Evolutionary conservation across 2,329 filamentous ascomycete genomes (phyloP), one percentile per base, ranked within the genome.

Genomic region (Pestalotiopsis fici): DNA sequence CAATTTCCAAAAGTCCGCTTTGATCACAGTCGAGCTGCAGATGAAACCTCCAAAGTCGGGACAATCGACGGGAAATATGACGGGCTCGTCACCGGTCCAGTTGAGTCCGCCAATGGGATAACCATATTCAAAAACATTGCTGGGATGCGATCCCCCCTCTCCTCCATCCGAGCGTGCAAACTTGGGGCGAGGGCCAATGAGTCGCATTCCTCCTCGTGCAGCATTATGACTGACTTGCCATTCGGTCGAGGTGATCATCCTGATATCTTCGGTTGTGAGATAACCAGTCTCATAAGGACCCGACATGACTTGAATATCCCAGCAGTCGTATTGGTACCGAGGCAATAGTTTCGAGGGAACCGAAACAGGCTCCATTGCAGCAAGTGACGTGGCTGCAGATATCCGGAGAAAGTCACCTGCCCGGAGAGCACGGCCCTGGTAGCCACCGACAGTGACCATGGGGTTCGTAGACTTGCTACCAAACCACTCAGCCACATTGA

Each of bases 191-290:
- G 88, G 87, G 0, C 89, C 89, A 1, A 88, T 76, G 0, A 91
- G 80, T 6, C 89, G 83, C 28, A 91, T 87, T 0, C 88, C 89
- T 54, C 84, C 87, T 66, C 89, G 80, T 13, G 85, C 86, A 0
- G 86, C 84, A 67, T 91, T 90, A 71, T 91, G 88, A 0, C 85
- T 87, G 2, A 91, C 81, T 61, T 86, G 87, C 86, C 87, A 90
- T n/a, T 82, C 77, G 0, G 84, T 86, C 4, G 78, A 76, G 75
- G 88, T 91, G 2, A 91, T 81, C 78, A 85, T 86, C 11, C 87
- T 82, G 62, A 88, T 83, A 65, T 86, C 86, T 64, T 87, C 83
- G 0, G 80, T 73, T 0, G 79, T 73, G 12, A 89, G 76, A 69
- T 85, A 88, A 1, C 84, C 87, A 65, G 85, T 82, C 55, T 87